Percentiles rank a stretch among this genome's conserved stretches.
Evolutionary conservation across 352 stramenopile genomes (phyloP).

Genomic region (Globisporangium viniferum): DNA sequence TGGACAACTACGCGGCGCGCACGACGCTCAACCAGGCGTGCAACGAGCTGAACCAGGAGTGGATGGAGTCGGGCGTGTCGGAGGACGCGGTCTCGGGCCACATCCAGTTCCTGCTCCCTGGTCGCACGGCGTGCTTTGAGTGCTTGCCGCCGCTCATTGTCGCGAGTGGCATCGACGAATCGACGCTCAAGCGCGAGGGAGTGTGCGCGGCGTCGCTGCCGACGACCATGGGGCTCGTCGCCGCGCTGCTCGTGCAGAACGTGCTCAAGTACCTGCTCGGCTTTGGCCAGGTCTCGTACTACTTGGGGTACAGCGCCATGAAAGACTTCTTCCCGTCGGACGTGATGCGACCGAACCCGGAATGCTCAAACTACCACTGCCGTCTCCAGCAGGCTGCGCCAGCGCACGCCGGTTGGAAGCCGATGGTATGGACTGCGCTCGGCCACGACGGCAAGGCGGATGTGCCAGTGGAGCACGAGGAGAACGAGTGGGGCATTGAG

Average conservation of each 20-base stretch:
- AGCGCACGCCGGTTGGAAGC: conserved; percentile 52
- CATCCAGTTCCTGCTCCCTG: conserved; percentile 85
- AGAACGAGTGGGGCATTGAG: conserved; percentile 90
- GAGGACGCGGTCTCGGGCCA: conserved; percentile 88
- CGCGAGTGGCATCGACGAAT: conserved; percentile 82
- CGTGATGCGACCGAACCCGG: conserved; percentile 79
- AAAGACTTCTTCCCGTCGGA: conserved; percentile 85
- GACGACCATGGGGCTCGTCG: conserved; percentile 89
- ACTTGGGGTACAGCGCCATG: conserved; percentile 85
- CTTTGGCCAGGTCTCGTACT: conserved; percentile 88
- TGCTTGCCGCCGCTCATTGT: conserved; percentile 86
- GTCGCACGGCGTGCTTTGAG: conserved; percentile 87
- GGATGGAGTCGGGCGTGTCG: conserved; percentile 91
- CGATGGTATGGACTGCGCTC: conserved; percentile 66
- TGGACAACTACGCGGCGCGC: conserved; percentile 89
- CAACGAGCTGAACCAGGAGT: conserved; percentile 82
- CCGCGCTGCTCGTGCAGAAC: conserved; percentile 86
- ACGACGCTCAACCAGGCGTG: conserved; percentile 87
- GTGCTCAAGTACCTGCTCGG: conserved; percentile 82
- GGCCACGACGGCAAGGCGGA: conserved; percentile 50
- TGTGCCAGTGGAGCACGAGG: conserved; percentile 49
- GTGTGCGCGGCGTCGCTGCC: conserved; percentile 87
- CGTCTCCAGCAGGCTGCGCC: conserved; percentile 55
- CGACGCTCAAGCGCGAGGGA: conserved; percentile 84
- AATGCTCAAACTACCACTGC: conserved; percentile 81